A percentile compares a stretch with the other conserved stretches of the same genome.
phyloP scores from a whole-genome alignment of 2,329 filamentous ascomycete species.

The Sporothrix euskadiensis region DNA sequence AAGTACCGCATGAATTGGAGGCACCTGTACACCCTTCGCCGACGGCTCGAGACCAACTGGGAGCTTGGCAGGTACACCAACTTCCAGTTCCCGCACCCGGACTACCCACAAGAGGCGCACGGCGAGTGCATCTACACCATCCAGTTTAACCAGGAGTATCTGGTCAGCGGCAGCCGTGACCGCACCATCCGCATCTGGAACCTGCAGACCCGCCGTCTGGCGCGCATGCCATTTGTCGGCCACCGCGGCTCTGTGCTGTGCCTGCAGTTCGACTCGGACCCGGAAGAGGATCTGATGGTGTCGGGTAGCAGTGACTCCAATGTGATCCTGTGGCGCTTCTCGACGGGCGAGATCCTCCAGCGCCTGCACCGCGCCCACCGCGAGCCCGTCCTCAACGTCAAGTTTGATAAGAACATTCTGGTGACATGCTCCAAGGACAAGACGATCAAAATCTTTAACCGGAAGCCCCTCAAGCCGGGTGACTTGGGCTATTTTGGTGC shows the following conservation, averaged over 20 bases:
- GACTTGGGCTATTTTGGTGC: conserved; percentile 53
- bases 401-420: conserved; percentile 86
- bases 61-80: conserved; percentile 76
- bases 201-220: conserved; percentile 75
- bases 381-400: conserved; percentile 90
- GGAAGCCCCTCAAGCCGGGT: conserved; percentile 63
- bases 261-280: conserved; percentile 87
- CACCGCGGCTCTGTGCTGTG: conserved; percentile 89
- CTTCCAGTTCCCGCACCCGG: conserved; percentile 87
- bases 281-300: conserved; percentile 87
- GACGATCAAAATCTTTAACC: conserved; percentile 94
- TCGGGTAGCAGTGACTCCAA: conserved; percentile 91
- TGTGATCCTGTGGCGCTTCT: conserved; percentile 91
- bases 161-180: conserved; percentile 93
- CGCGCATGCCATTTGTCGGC: conserved; percentile 69
- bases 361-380: conserved; percentile 74
- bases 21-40: conserved; percentile 85
- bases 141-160: conserved; percentile 79
- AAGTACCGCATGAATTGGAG: conserved; percentile 81
- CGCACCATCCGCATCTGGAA: conserved; percentile 88
- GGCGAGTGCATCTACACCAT: conserved; percentile 92
- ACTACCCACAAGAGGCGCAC: conserved; percentile 78
- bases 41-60: conserved; percentile 88
- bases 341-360: conserved; percentile 80
- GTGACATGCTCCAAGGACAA: conserved; percentile 98